A percentile compares a stretch with the other conserved stretches of the same genome.
phyloP scores from a whole-genome alignment of 83 land plant species.

The Larix sibirica region DNA sequence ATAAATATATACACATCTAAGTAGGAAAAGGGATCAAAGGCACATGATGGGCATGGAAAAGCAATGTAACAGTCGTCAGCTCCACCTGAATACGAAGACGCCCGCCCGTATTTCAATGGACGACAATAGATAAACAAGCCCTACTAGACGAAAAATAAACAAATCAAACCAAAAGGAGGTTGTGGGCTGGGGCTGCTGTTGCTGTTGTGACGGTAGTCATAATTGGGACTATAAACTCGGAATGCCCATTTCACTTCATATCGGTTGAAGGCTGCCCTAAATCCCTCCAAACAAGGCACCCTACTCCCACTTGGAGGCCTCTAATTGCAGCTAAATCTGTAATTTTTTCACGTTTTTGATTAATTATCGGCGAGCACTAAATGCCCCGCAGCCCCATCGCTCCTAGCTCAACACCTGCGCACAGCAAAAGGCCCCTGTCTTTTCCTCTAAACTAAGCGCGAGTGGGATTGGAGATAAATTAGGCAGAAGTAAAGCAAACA shows the following conservation, averaged over 20 bases:
- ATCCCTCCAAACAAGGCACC: too few species aligned
- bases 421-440: too few species aligned
- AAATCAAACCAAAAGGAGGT: not conserved
- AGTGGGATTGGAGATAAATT: too few species aligned
- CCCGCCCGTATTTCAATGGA: conserved; percentile 5
- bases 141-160: not conserved
- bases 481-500: not conserved
- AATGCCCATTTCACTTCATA: too few species aligned
- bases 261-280: too few species aligned
- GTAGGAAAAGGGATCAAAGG: not conserved
- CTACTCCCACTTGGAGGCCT: too few species aligned
- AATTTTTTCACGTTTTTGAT: too few species aligned
- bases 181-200: too few species aligned
- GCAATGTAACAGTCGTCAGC: conserved; percentile 8
- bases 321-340: too few species aligned
- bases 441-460: not conserved
- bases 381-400: not conserved
- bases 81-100: not conserved
- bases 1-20: not conserved
- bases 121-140: not conserved
- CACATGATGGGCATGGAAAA: not conserved
- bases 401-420: not conserved
- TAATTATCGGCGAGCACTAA: not conserved
- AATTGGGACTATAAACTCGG: too few species aligned
- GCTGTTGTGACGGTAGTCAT: too few species aligned